These are phyloP conservation scores for Saturnispora diversa DNA, from an alignment of 805 yeast species.

Conservation along the genomic window DNA sequence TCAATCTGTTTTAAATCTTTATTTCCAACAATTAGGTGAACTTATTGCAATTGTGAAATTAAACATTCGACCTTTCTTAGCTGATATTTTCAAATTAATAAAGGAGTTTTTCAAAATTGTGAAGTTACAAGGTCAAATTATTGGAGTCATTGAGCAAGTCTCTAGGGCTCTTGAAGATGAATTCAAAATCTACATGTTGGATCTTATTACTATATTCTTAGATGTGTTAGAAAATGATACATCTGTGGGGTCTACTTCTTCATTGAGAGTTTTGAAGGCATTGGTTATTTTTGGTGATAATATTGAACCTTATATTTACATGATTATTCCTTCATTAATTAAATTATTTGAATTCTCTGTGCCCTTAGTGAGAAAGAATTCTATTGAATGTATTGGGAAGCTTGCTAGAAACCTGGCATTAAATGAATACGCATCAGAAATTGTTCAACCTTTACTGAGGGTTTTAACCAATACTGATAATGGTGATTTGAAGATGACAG, in stretches of 20 bases:
- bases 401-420: conserved; percentile 64
- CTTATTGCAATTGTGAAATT: conserved; percentile 77
- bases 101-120: conserved; percentile 61
- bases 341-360: conserved; percentile 69
- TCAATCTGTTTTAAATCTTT: conserved; percentile 70
- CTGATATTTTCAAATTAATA: conserved; percentile 65
- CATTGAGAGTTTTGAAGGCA: conserved; percentile 69
- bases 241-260: conserved; percentile 49
- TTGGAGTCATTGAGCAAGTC: conserved; percentile 73
- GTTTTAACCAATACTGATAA: conserved; percentile 36
- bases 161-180: conserved; percentile 87
- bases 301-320: conserved; percentile 80
- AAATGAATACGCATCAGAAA: conserved; percentile 83
- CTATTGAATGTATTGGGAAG: conserved; percentile 78
- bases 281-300: conserved; percentile 82
- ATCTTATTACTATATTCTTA: conserved; percentile 65
- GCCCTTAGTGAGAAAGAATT: conserved; percentile 53
- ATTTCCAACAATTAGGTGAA: conserved; percentile 80
- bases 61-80: conserved; percentile 77
- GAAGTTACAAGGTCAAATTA: conserved; percentile 67
- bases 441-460: conserved; percentile 77
- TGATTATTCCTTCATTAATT: conserved; percentile 80
- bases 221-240: conserved; percentile 69
- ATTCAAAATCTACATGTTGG: conserved; percentile 75
- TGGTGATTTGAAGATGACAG: conserved; percentile 54